phyloP scores from a whole-genome alignment of 106 monocot genomes.

The Platanthera guangdongensis region DNA sequence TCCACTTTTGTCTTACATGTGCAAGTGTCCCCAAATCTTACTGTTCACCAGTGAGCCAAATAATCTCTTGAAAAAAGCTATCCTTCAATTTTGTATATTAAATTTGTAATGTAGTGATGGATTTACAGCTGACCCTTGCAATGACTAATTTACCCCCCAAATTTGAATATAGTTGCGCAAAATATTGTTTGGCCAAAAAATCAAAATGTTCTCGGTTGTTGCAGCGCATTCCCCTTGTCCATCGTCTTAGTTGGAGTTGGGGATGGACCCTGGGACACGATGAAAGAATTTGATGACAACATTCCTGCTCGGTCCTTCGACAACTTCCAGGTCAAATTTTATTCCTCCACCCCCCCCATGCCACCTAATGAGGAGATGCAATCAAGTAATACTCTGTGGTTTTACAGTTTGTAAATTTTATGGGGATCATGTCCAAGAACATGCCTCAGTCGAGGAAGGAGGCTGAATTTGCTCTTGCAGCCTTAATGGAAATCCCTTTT shows the following conservation, averaged over 20 bases:
- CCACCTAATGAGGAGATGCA: not conserved
- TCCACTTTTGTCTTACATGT: too few species aligned
- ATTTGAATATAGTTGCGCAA: too few species aligned
- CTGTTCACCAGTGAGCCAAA: too few species aligned
- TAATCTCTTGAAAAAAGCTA: too few species aligned
- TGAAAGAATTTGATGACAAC: conserved; percentile 94
- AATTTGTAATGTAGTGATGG: too few species aligned
- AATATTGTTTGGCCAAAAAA: too few species aligned
- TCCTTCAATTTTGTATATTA: too few species aligned
- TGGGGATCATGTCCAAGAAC: conserved; percentile 51
- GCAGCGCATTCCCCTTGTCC: conserved; percentile 84
- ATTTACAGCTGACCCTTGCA: too few species aligned
- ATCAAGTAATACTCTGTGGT: not conserved
- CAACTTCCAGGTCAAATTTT: conserved; percentile 9
- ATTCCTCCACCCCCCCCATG: not conserved
- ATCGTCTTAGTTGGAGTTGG: conserved; percentile 95
- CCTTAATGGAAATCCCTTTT: conserved; percentile 64
- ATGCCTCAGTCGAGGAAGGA: conserved; percentile 37
- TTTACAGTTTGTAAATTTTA: conserved; percentile 65
- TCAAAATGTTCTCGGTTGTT: not conserved
- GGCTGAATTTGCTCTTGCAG: conserved; percentile 53
- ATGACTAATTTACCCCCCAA: too few species aligned
- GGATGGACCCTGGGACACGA: conserved; percentile 97
- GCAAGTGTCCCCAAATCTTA: too few species aligned
- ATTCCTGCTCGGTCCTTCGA: conserved; percentile 42